Base-by-base conservation (phyloP, 2,329 filamentous ascomycete genomes). In the Atkinsonella texensis region DNA sequence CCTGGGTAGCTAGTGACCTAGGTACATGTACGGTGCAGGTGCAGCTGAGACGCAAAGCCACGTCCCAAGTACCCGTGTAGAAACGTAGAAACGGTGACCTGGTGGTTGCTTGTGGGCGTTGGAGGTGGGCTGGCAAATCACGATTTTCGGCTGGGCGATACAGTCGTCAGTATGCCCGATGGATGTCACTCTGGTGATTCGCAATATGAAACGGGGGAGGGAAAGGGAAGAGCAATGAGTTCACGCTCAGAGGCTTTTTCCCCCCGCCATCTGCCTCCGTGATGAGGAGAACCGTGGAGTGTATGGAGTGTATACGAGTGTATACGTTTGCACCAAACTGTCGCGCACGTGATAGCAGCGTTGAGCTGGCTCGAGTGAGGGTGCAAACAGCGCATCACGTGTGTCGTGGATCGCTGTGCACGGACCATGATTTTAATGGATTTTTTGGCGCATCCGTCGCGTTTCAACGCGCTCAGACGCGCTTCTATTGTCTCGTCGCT, bases 351-450 rank as follows among this genome's bases (percentile, higher is more conserved):
- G 20, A 23, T 23, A 23, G 4, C 20, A 2, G 20, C 20, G 20
- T 23, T 23, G 20, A 23, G n/a, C n/a, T 23, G 2, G 20, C 20
- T 23, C 20, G 20, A 23, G 40, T 50, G 40, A 41, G n/a, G 10
- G 17, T 40, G 28, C 35, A 43, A 20, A 28, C 15, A n/a, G 11
- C 44, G 43, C 50, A 33, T 54, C 52, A 55, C 50, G 55, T 56
- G 56, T 12, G n/a, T 1, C 0, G 23, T n/a, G 31, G 2, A 20
- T 12, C 32, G 39, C 8, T 9, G 48, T 15, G 60, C 63, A 64
- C 63, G 51, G 59, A 41, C 59, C 60, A 59, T 7, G 12, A 18
- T 39, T 60, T 64, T 63, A 63, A 67, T 65, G 56, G 61, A 55
- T 56, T 57, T 57, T 23, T 46, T 35, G 33, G 33, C 46, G 42